Evolutionary conservation across 1,284 basidiomycete species (phyloP).

Genomic region (Cryptococcus sp.): DNA sequence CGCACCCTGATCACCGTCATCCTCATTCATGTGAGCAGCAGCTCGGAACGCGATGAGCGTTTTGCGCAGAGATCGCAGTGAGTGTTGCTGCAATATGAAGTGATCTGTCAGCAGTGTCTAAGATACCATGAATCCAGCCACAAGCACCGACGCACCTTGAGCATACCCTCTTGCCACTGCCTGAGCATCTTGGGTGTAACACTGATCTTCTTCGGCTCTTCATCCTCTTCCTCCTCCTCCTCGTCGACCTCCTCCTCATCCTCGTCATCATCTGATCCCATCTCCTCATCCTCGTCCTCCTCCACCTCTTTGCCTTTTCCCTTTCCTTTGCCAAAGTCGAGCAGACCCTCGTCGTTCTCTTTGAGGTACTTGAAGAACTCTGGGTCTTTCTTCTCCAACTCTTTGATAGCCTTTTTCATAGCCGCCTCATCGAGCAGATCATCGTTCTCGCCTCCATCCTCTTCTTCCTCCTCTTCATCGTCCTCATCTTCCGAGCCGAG

Average conservation of each 20-base stretch:
- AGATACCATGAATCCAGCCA: neutral
- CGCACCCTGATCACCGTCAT: slow-evolving; percentile 60
- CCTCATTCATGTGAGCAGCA: slow-evolving; percentile 84
- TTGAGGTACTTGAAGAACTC: slow-evolving; percentile 98
- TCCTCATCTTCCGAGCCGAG: slow-evolving; percentile 63
- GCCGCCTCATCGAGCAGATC: slow-evolving; percentile 61
- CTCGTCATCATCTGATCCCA: slow-evolving; percentile 56
- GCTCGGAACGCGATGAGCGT: slow-evolving; percentile 85
- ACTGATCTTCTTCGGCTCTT: slow-evolving; percentile 39
- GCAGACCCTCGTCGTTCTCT: slow-evolving; percentile 88
- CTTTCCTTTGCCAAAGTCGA: slow-evolving; percentile 65
- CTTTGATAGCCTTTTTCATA: slow-evolving; percentile 76
- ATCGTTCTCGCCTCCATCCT: slow-evolving; percentile 57
- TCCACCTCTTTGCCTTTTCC: slow-evolving; percentile 54
- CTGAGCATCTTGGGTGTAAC: slow-evolving; percentile 75
- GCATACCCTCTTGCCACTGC: slow-evolving; percentile 86
- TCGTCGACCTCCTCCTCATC: slow-evolving; percentile 56
- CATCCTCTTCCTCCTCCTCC: slow-evolving; percentile 52
- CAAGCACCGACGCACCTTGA: slow-evolving; percentile 63
- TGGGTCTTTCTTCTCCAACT: slow-evolving; percentile 91
- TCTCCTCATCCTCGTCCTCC: slow-evolving; percentile 52
- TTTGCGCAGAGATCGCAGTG: slow-evolving; percentile 79
- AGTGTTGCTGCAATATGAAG: slow-evolving; percentile 65
- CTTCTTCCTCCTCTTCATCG: slow-evolving; percentile 38
- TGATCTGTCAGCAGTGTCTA: neutral